phyloP scores from a whole-genome alignment of 345 rosid genomes.

The Hibiscus syriacus region DNA sequence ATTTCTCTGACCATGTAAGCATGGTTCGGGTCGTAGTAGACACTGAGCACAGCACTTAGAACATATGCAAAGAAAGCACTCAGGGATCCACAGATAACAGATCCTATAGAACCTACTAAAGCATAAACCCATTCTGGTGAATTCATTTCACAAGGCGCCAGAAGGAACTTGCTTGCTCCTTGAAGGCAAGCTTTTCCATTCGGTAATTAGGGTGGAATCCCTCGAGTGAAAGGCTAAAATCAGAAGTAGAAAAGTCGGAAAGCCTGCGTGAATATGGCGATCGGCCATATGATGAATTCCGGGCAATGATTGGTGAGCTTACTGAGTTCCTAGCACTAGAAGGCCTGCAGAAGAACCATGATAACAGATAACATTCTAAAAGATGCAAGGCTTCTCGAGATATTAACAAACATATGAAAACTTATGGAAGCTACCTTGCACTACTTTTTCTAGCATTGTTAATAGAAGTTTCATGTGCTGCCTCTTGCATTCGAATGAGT shows the following conservation, averaged over 20 bases:
- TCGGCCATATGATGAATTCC: slow-evolving; percentile 92
- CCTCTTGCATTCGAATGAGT: slow-evolving; percentile 92
- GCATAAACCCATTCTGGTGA: slow-evolving; percentile 97
- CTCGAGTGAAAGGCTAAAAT: slow-evolving; percentile 85
- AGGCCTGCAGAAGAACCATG: slow-evolving; percentile 54
- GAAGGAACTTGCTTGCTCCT: slow-evolving; percentile 95
- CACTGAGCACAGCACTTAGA: slow-evolving; percentile 84
- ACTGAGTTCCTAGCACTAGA: slow-evolving; percentile 98
- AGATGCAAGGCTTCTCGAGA: neutral
- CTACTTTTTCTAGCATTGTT: slow-evolving; percentile 96
- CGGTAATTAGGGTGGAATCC: slow-evolving; percentile 65
- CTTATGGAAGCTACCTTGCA: slow-evolving; percentile 50
- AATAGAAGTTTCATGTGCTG: slow-evolving; percentile 90
- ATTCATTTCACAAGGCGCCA: slow-evolving; percentile 96
- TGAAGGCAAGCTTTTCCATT: slow-evolving; percentile 79
- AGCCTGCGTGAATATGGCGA: slow-evolving; percentile 93
- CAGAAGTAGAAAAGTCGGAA: slow-evolving; percentile 97
- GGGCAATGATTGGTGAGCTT: slow-evolving; percentile 90
- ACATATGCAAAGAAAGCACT: slow-evolving; percentile 96
- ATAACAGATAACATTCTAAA: neutral
- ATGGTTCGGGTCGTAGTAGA: slow-evolving; percentile 82
- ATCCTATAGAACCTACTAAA: slow-evolving; percentile 79
- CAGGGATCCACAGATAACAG: slow-evolving; percentile 80
- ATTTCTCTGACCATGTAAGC: slow-evolving; percentile 83
- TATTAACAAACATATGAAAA: neutral